Conservation (phyloP, 2,329 filamentous ascomycete genomes). For the Penicillium corylophilum region DNA sequence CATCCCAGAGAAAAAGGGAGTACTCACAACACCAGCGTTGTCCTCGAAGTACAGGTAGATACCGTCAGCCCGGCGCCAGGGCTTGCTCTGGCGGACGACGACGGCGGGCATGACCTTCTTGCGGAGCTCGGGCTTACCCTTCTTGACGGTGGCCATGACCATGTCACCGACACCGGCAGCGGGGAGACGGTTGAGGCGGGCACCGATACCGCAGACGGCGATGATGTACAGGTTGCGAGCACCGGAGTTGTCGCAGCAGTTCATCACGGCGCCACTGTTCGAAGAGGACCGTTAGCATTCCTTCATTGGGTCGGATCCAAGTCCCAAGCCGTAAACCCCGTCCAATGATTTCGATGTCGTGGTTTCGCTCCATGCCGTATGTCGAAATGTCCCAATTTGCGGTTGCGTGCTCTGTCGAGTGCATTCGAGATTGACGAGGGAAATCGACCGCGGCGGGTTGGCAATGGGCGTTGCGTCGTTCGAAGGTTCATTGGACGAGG, state of each 20-base stretch:
- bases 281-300: constrained; percentile 23
- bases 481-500: constrained; percentile 15
- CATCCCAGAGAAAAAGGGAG: not conserved
- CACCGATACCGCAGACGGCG: constrained; percentile 97
- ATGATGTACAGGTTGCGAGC: constrained; percentile 99
- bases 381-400: constrained; percentile 1
- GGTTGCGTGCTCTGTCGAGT: not conserved
- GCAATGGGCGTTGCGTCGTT: constrained; percentile 9
- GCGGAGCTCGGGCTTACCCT: constrained; percentile 99
- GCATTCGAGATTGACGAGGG: not conserved
- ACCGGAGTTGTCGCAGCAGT: constrained; percentile 99
- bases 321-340: constrained; percentile 11
- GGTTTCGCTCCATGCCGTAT: not conserved
- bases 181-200: constrained; percentile 93
- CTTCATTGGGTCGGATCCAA: constrained; percentile 16
- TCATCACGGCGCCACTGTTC: constrained; percentile 94
- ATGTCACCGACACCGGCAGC: constrained; percentile 98
- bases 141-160: constrained; percentile 99
- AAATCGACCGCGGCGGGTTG: constrained; percentile 2
- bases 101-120: constrained; percentile 99
- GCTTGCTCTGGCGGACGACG: constrained; percentile 98
- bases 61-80: constrained; percentile 97
- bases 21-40: constrained; percentile 95
- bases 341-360: constrained; percentile 10
- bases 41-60: constrained; percentile 99